Evolutionary conservation across 1,284 basidiomycete genomes (phyloP).

Genomic region (Uromyces viciae-fabae): DNA sequence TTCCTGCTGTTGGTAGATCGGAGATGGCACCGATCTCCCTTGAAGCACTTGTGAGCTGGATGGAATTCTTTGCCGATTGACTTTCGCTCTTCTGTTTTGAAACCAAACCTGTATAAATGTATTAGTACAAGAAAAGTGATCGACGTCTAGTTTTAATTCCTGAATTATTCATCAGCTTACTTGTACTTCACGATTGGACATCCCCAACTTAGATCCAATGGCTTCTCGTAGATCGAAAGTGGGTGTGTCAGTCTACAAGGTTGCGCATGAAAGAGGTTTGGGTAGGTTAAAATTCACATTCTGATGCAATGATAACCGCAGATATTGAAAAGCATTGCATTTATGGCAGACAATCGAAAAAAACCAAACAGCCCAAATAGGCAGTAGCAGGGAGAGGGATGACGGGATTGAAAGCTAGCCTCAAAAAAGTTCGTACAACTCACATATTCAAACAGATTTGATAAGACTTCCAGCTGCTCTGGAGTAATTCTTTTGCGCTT

Average conservation of each 20-base stretch:
- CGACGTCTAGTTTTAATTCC: neutral
- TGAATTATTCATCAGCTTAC: conserved; percentile 27
- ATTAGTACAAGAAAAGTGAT: too few relatives aligned
- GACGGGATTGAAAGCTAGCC: neutral
- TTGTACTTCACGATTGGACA: conserved; percentile 53
- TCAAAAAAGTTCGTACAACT: neutral
- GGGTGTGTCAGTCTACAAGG: conserved; percentile 49
- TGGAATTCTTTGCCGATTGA: conserved; percentile 45
- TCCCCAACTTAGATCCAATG: conserved; percentile 46
- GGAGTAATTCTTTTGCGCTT: conserved; percentile 51
- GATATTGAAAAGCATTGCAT: neutral
- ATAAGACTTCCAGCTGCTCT: conserved; percentile 48
- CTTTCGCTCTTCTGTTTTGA: conserved; percentile 52
- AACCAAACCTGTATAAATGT: conserved; percentile 50
- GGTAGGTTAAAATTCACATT: neutral
- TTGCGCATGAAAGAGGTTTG: too few relatives aligned
- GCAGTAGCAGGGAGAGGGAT: neutral
- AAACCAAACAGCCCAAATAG: too few relatives aligned
- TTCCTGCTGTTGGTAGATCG: conserved; percentile 11
- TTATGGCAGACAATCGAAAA: too few relatives aligned
- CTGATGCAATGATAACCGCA: neutral
- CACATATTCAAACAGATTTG: conserved; percentile 47
- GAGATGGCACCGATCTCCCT: neutral
- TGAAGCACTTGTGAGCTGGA: neutral
- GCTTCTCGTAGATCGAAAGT: conserved; percentile 49